Base-by-base conservation (phyloP, 2,329 filamentous ascomycete species). In the Didymella lethalis region DNA sequence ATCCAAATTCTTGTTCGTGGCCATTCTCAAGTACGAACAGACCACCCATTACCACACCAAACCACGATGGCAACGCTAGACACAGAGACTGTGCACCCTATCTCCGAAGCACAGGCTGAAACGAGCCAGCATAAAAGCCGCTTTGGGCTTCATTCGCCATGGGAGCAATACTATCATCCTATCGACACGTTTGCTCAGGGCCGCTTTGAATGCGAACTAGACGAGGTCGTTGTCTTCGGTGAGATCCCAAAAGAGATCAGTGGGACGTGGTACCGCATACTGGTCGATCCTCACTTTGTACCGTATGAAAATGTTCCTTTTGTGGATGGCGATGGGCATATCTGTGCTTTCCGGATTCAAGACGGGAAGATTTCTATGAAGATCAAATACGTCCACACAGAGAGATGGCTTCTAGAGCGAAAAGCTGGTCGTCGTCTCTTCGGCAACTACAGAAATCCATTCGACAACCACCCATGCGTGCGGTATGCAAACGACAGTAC, bases 351-450 rank as follows among this genome's bases (percentile, higher is more conserved):
- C 29, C 61, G 68, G 0, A 71, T 81, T 41, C 58, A 72, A 0
- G 36, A 78, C n/a, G 76, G 78, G 0, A 44, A 31, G 0, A 76
- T 75, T 0, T 34, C 73, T 12, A 76, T 80, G 60, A 74, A 73
- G 54, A 70, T 77, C 20, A 66, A 68, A 12, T 81, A 77, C 44
- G 74, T 82, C 2, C 67, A 75, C 25, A 82, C 79, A 0, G 79
- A 81, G 40, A 78, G 78, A 38, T 79, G 78, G 29, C 60, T 68
- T 2, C 67, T 74, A 0, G 80, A 82, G 56, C 61, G 77, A 5
- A 66, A 75, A 34, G 78, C 79, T 0, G 62, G 72, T n/a, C 66
- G 71, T 2, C 71, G 76, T 0, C 45, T 63, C 26, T n/a, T 54
- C 25, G 58, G 58, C 48, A 20, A n/a, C 10, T 43, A 23, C 40